These are phyloP conservation scores for Alternaria ethzedia DNA, from an alignment of 2,329 filamentous ascomycete genomes.

Conservation along the genomic window DNA sequence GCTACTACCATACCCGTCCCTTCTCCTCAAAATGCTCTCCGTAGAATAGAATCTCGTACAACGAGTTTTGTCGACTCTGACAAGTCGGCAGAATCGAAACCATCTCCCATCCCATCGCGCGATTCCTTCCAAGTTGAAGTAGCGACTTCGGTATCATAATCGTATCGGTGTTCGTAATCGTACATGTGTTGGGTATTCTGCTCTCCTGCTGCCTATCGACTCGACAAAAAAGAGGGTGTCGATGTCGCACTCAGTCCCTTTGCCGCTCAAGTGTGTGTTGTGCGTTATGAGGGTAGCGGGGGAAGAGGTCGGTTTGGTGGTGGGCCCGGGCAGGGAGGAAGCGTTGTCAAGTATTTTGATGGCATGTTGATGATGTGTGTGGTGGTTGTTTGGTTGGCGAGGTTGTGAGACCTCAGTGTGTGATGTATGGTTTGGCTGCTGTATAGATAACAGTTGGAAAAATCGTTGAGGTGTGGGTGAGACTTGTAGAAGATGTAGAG, in stretches of 20 bases:
- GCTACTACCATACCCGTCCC: neutral
- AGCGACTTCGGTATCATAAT: neutral
- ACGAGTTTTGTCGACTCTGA: neutral
- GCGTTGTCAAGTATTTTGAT: neutral
- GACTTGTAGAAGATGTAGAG: neutral
- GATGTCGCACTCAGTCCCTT: neutral
- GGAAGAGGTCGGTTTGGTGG: neutral
- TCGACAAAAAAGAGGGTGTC: neutral
- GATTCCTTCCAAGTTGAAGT: neutral
- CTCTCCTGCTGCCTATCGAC: neutral
- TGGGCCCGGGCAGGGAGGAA: neutral
- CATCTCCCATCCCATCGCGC: neutral
- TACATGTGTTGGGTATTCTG: conserved; percentile 1
- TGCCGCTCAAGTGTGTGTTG: neutral
- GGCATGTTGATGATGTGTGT: neutral
- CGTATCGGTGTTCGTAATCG: neutral
- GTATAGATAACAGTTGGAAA: neutral
- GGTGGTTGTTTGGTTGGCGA: neutral
- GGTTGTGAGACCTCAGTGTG: neutral
- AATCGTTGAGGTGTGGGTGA: neutral
- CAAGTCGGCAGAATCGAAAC: neutral
- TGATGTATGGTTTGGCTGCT: neutral
- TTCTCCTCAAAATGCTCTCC: neutral
- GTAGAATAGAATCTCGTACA: neutral
- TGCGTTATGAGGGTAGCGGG: neutral